Base-by-base conservation (phyloP, 2,329 filamentous ascomycete species). In the Xylariaceae sp. region DNA sequence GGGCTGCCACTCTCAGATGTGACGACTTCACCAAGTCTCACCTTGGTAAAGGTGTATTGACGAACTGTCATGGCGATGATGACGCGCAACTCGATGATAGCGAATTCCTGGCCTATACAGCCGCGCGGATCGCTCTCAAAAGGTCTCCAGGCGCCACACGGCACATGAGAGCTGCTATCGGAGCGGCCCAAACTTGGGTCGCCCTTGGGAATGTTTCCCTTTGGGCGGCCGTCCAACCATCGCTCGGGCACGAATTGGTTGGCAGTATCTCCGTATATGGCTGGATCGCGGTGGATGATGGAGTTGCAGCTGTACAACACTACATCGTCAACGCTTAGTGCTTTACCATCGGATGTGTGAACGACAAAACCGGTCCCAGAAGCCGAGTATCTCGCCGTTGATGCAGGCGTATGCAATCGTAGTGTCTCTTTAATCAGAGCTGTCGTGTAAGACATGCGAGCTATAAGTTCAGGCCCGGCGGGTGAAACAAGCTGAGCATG, bases 131-230 rank as follows among this genome's bases (percentile, higher is more conserved):
- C 48, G 12, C 53, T 40, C 33, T 52, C 53, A 18, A 55, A 51
- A 1, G 45, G 41, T 22, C 44, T 45, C 73, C 74, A 83, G 1
- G 79, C 78, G 39, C 73, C 70, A 7, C n/a, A n/a, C n/a, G n/a
- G n/a, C n/a, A n/a, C n/a, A n/a, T n/a, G n/a, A n/a, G n/a, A n/a
- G n/a, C n/a, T n/a, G n/a, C n/a, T n/a, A n/a, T n/a, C n/a, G n/a
- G n/a, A n/a, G n/a, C n/a, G n/a, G 64, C 54, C 36, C 66, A 64
- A 16, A 61, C 47, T 51, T 54, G 19, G 46, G 36, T 58, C 3
- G 31, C 28, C 19, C 34, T 38, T 22, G 18, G 18, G 13, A 47
- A 47, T 16, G 12, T 16, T 14, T 61, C 31, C 51, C 56, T 13
- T 58, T 56, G n/a, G n/a, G n/a, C n/a, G n/a, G n/a, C n/a, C 53